Evolutionary conservation across 1,139 yeast species (phyloP).

Genomic region (Pneumocystis wakefieldiae): DNA sequence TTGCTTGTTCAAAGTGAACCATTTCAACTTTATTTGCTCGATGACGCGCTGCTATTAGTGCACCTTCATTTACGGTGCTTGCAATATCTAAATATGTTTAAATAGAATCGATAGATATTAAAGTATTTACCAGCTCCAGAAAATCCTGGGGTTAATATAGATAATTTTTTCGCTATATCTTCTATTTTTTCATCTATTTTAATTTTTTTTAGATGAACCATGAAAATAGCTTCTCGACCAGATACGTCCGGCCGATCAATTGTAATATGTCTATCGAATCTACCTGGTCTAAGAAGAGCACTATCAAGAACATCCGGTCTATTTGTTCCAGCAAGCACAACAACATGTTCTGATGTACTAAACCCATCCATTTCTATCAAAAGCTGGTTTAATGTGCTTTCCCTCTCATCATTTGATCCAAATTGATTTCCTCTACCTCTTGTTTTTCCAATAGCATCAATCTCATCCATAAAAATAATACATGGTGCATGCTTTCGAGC

Average conservation of each 20-base stretch:
- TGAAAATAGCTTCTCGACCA: conserved; percentile 83
- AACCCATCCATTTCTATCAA: conserved; percentile 98
- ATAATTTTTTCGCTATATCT: conserved; percentile 66
- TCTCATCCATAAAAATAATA: conserved; percentile 89
- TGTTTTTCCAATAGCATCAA: conserved; percentile 94
- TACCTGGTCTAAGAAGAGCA: conserved; percentile 90
- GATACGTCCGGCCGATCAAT: conserved; percentile 86
- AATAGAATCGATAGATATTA: neutral
- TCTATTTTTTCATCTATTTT: conserved; percentile 36
- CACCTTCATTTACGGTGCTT: conserved; percentile 92
- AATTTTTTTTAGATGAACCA: conserved; percentile 64
- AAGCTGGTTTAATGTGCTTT: conserved; percentile 85
- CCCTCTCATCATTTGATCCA: conserved; percentile 79
- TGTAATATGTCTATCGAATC: conserved; percentile 86
- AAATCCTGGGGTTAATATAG: conserved; percentile 94
- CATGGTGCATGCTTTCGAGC: conserved; percentile 91
- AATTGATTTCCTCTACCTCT: conserved; percentile 66
- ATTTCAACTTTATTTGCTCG: conserved; percentile 54
- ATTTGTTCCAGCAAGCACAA: conserved; percentile 93
- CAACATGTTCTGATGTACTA: conserved; percentile 77
- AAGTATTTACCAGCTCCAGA: conserved; percentile 55
- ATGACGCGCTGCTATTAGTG: conserved; percentile 83
- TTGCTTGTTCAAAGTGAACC: conserved; percentile 83
- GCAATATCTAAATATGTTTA: conserved; percentile 48
- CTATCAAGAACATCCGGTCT: conserved; percentile 85